Percentiles rank a stretch among this genome's conserved stretches.
Evolutionary conservation across 495 filamentous ascomycete species (phyloP).

Genomic region (Hypoxylon rickii): DNA sequence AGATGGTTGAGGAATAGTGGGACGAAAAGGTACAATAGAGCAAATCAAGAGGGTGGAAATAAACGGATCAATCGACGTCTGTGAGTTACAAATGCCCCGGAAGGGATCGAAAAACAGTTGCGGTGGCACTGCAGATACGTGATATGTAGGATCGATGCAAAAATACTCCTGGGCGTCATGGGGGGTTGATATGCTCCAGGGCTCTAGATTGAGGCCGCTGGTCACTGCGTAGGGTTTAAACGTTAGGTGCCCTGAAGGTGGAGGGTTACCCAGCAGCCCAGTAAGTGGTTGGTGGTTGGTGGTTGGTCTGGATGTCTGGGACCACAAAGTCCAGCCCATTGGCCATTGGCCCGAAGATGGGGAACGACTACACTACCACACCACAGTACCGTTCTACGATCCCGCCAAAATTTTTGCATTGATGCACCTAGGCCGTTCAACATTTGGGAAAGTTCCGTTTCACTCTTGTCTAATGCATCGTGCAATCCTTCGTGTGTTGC

Average conservation of each 20-base stretch:
- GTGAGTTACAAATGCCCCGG: neutral
- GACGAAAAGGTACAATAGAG: conserved; percentile 1
- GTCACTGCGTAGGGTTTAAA: neutral
- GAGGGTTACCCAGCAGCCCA: too few species aligned
- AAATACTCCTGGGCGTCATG: too few species aligned
- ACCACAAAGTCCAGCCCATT: too few species aligned
- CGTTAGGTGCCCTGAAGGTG: neutral
- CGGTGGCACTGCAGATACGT: conserved; percentile 20
- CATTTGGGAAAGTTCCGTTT: conserved; percentile 41
- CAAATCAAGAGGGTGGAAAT: conserved; percentile 13
- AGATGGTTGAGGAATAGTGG: conserved; percentile 39
- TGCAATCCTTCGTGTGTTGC: neutral
- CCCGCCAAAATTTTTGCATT: conserved; percentile 34
- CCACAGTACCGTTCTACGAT: conserved; percentile 13
- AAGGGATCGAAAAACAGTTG: conserved; percentile 6
- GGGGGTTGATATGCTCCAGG: too few species aligned
- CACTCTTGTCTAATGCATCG: conserved; percentile 5
- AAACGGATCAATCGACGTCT: neutral
- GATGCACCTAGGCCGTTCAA: conserved; percentile 31
- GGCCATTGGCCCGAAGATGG: conserved; percentile 34
- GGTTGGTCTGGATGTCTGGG: too few species aligned
- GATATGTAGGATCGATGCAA: conserved; percentile 9
- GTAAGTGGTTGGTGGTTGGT: too few species aligned
- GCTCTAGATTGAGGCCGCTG: conserved; percentile 6
- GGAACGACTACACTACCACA: too few species aligned